Percentiles rank a stretch among this genome's conserved stretches.
Evolutionary conservation across 1,284 basidiomycete genomes (phyloP).

Genomic region (Rhodotorula mucilaginosa): DNA sequence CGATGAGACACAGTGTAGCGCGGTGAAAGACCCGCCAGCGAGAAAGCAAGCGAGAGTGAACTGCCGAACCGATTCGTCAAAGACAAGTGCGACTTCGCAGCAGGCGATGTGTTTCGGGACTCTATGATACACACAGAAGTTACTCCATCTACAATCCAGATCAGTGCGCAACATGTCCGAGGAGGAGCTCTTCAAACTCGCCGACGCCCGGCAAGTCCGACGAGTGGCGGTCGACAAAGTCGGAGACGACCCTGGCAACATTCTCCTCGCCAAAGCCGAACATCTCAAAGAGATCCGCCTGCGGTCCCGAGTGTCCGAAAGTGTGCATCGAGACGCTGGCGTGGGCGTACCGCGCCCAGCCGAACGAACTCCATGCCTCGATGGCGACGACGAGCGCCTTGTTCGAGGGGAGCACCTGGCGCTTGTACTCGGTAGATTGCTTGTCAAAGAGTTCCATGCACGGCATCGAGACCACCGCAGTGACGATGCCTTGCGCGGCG

Average conservation of each 20-base stretch:
- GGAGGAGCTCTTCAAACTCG: conserved; percentile 3
- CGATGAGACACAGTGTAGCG: no score
- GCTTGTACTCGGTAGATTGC: conserved; percentile 74
- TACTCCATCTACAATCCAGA: no score
- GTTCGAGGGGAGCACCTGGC: conserved; percentile 77
- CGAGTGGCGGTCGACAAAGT: conserved; percentile 83
- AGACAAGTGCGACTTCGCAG: no score
- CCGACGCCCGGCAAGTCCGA: neutral
- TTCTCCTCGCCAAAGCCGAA: conserved; percentile 77
- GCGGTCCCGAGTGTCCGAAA: conserved; percentile 78
- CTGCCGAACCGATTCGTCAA: no score
- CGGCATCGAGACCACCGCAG: conserved; percentile 79
- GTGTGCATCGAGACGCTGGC: conserved; percentile 75
- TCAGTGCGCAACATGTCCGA: conserved; percentile 1
- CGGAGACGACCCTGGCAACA: conserved; percentile 75
- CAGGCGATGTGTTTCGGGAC: no score
- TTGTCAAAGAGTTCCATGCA: conserved; percentile 86
- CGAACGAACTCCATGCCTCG: conserved; percentile 64
- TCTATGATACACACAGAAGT: no score
- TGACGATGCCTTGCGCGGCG: conserved; percentile 63
- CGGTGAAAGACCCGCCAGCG: no score
- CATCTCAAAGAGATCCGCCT: conserved; percentile 60
- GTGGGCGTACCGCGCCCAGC: conserved; percentile 84
- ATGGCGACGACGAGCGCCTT: conserved; percentile 86
- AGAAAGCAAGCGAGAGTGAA: no score